Evolutionary conservation across 305 asterid genomes (phyloP).

Genomic region (Solanum hybrid): DNA sequence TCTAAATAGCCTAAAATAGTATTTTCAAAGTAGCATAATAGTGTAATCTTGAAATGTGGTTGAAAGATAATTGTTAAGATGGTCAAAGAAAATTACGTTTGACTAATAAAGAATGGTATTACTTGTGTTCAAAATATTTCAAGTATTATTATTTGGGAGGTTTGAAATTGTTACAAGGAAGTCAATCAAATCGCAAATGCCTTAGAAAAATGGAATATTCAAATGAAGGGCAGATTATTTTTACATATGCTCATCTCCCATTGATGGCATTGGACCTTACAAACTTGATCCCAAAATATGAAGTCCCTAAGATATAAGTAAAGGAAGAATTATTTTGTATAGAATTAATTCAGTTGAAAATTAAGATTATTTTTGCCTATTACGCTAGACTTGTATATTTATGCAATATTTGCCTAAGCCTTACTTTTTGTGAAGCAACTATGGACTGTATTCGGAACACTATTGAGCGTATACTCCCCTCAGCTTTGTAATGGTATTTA

Average conservation of each 20-base stretch:
- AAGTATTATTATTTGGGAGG: neutral
- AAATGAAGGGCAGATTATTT: neutral
- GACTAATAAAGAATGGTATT: neutral
- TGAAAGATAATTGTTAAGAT: neutral
- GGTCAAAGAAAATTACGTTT: neutral
- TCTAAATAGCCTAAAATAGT: neutral
- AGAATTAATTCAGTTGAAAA: neutral
- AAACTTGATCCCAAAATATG: neutral
- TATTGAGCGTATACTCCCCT: neutral
- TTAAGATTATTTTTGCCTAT: neutral
- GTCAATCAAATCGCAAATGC: neutral
- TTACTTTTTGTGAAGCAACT: neutral
- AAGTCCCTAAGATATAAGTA: neutral
- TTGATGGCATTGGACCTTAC: neutral
- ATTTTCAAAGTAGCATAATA: neutral
- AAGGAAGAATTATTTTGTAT: neutral
- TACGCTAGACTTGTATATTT: neutral
- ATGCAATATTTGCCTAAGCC: neutral
- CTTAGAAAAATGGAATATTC: neutral
- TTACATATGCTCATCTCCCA: neutral
- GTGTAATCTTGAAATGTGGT: neutral
- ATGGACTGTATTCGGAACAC: neutral
- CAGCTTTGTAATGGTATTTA: neutral
- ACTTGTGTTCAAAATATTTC: neutral
- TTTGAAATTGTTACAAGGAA: neutral